phyloP scores from a whole-genome alignment of 2,329 filamentous ascomycete species.

The Trichoderma semiorbis region DNA sequence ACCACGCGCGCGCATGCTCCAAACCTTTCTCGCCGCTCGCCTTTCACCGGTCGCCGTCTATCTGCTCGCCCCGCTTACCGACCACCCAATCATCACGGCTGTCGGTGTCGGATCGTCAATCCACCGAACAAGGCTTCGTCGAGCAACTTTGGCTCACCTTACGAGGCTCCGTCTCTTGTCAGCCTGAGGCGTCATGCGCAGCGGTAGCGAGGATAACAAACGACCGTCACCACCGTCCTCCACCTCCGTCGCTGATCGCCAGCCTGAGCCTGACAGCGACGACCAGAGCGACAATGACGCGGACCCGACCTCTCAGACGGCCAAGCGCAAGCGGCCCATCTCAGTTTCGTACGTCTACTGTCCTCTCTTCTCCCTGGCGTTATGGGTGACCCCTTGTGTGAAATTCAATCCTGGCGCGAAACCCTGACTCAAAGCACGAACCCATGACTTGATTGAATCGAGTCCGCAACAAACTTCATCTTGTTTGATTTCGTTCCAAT shows the following conservation, averaged over 20 bases:
- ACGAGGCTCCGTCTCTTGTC: background rate
- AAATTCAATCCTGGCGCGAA: background rate
- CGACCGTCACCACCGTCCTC: conserved; percentile 22
- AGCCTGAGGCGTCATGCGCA: conserved; percentile 23
- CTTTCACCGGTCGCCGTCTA: conserved; percentile 1
- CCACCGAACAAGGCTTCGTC: conserved; percentile 7
- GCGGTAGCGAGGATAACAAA: conserved; percentile 22
- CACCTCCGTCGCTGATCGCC: conserved; percentile 32
- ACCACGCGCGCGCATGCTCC: background rate
- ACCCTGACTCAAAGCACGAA: background rate
- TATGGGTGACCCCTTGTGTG: background rate
- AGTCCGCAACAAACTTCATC: background rate
- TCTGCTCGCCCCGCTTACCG: background rate
- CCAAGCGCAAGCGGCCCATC: conserved; percentile 59
- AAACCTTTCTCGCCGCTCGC: background rate
- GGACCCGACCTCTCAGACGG: conserved; percentile 29
- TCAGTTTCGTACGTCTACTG: conserved; percentile 52
- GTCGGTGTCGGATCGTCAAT: conserved; percentile 13
- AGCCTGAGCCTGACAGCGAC: conserved; percentile 46
- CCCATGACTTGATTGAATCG: background rate
- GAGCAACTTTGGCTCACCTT: background rate
- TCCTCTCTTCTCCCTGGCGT: background rate
- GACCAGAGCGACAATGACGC: conserved; percentile 47
- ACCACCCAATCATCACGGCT: background rate
- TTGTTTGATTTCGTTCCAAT: background rate